phyloP scores from a whole-genome alignment of 257 asterid genomes.

The Paulownia fortunei region DNA sequence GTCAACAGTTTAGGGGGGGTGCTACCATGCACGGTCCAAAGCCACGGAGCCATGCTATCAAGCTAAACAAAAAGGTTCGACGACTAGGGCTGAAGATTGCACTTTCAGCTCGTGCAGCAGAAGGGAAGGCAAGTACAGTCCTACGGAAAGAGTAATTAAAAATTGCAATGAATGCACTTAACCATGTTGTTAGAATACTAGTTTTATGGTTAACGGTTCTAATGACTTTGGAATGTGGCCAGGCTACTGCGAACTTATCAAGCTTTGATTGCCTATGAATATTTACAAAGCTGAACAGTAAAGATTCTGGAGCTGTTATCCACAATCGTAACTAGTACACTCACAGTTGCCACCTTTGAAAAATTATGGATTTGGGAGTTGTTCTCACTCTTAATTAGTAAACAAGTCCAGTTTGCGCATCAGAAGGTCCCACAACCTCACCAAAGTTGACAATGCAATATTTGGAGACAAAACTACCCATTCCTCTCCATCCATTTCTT shows the following conservation, averaged over 20 bases:
- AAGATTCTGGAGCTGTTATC: background rate
- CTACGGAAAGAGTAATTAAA: background rate
- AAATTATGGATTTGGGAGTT: background rate
- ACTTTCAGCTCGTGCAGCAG: conserved; percentile 90
- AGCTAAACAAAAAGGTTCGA: conserved; percentile 89
- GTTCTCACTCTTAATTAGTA: background rate
- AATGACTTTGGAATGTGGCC: too few relatives aligned
- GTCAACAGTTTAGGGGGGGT: conserved; percentile 89
- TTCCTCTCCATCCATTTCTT: background rate
- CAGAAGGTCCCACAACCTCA: conserved; percentile 1
- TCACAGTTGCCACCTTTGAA: background rate
- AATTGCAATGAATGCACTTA: background rate
- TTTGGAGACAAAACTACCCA: background rate
- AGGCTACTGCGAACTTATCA: background rate
- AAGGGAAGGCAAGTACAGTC: conserved; percentile 84
- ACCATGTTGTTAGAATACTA: background rate
- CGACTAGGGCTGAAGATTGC: conserved; percentile 94
- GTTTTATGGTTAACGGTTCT: background rate
- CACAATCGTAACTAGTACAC: background rate
- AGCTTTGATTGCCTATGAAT: background rate
- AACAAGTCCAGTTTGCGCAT: background rate
- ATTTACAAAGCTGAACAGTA: background rate
- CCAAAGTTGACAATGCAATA: background rate
- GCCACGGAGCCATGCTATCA: conserved; percentile 94
- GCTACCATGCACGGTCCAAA: conserved; percentile 91